phyloP scores from a whole-genome alignment of 23 red algal genomes.

The Gracilaria caudata region DNA sequence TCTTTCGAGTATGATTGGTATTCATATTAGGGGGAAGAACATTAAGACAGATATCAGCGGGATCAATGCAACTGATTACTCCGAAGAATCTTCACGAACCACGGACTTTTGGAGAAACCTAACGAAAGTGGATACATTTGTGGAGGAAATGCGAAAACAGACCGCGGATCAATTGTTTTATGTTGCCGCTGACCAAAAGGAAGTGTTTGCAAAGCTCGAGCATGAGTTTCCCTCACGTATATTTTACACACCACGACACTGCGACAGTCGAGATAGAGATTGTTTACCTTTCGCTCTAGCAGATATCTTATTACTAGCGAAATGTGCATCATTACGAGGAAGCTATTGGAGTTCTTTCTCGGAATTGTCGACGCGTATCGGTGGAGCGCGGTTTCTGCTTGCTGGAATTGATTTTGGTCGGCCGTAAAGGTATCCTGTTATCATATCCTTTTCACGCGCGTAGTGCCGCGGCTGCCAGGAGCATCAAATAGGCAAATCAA shows the following conservation, averaged over 20 bases:
- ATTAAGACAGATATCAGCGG: constrained; percentile 74
- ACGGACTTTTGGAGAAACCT: constrained; percentile 81
- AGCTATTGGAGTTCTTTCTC: constrained; percentile 88
- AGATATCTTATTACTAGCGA: constrained; percentile 73
- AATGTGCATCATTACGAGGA: constrained; percentile 64
- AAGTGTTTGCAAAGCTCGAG: constrained; percentile 51
- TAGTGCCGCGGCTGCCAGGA: not conserved
- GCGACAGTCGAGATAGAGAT: constrained; percentile 77
- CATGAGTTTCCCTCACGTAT: constrained; percentile 74
- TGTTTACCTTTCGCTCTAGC: constrained; percentile 81
- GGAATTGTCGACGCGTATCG: constrained; percentile 74
- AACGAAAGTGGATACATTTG: constrained; percentile 68
- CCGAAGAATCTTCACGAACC: constrained; percentile 44
- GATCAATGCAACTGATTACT: constrained; percentile 53
- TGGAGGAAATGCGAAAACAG: constrained; percentile 66
- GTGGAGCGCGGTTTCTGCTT: constrained; percentile 51
- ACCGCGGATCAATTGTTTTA: constrained; percentile 67
- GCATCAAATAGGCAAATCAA: not conserved
- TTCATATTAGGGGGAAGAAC: constrained; percentile 66
- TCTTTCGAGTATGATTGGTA: constrained; percentile 68
- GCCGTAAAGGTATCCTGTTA: constrained; percentile 6
- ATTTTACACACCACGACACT: constrained; percentile 68
- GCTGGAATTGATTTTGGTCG: constrained; percentile 86
- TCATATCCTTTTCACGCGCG: not conserved
- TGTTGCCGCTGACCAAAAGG: constrained; percentile 76